phyloP scores from a whole-genome alignment of 139 green algal genomes.

The Bryopsis sp. region DNA sequence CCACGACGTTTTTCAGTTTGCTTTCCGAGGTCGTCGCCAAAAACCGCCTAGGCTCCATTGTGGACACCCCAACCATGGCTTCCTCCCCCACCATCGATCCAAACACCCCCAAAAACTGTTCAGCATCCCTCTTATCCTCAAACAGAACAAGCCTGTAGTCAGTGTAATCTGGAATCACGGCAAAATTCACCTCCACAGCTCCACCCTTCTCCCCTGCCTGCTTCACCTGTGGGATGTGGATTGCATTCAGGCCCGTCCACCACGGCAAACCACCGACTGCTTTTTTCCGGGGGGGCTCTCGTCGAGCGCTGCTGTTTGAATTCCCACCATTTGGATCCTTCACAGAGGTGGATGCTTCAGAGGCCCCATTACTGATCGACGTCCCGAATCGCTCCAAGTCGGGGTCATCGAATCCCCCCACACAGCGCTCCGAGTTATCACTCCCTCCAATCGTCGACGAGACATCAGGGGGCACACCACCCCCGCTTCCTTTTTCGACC shows the following conservation, averaged over 20 bases:
- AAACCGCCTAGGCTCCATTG: background rate
- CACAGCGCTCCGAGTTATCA: background rate
- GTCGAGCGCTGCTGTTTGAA: no score
- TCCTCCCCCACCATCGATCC: background rate
- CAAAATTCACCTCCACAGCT: slow-evolving; percentile 13
- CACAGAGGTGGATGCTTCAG: background rate
- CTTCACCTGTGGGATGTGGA: slow-evolving; percentile 12
- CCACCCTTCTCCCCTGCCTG: background rate
- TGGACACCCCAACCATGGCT: background rate
- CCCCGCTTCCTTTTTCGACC: background rate
- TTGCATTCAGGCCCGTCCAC: background rate
- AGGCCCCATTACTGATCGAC: background rate
- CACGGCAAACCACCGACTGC: no score
- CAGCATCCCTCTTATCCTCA: slow-evolving; percentile 6
- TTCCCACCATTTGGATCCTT: background rate
- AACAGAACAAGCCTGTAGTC: slow-evolving; percentile 14
- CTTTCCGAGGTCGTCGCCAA: background rate
- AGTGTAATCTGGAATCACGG: background rate
- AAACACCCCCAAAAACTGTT: slow-evolving; percentile 17
- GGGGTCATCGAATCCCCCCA: background rate
- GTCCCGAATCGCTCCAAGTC: background rate
- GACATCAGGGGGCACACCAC: background rate
- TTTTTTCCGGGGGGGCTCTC: no score
- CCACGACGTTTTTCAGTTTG: background rate
- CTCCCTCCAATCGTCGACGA: background rate